These are phyloP conservation scores for Pichia eremophila DNA, from an alignment of 805 yeast species.

Conservation along the genomic window DNA sequence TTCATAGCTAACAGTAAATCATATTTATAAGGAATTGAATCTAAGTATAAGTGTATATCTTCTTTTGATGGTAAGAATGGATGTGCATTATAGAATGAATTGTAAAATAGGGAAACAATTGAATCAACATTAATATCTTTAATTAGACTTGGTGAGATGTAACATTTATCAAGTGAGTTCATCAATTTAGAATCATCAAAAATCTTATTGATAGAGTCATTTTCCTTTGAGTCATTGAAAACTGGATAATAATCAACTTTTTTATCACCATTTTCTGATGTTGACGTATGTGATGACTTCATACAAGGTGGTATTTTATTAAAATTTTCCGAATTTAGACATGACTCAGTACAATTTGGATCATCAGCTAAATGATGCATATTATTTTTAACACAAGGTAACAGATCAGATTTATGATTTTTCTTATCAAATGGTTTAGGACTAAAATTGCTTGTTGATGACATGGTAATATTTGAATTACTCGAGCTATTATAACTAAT, in stretches of 20 bases:
- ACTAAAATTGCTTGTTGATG: neutral
- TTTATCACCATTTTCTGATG: neutral
- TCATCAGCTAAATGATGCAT: constrained; percentile 12
- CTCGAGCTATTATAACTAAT: neutral
- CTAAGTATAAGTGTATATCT: constrained; percentile 28
- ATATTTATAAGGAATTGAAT: constrained; percentile 26
- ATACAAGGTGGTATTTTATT: constrained; percentile 25
- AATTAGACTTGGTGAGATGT: constrained; percentile 23
- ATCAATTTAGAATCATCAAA: constrained; percentile 17
- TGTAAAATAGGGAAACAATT: constrained; percentile 27
- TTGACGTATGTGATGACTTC: constrained; percentile 8
- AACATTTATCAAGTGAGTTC: constrained; percentile 15
- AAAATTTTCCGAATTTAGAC: constrained; percentile 20
- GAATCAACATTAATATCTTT: constrained; percentile 20
- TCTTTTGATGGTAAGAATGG: constrained; percentile 37
- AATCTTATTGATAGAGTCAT: constrained; percentile 16
- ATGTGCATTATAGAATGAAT: constrained; percentile 32
- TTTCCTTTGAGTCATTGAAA: constrained; percentile 24
- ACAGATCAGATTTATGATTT: constrained; percentile 8
- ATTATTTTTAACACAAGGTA: constrained; percentile 25
- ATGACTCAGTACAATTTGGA: constrained; percentile 18
- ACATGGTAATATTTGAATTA: neutral
- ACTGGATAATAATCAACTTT: constrained; percentile 22
- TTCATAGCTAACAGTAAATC: constrained; percentile 41
- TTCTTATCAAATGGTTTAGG: neutral